Evolutionary conservation across 352 stramenopile genomes (phyloP).

Genomic region (Aphanomyces invadans): DNA sequence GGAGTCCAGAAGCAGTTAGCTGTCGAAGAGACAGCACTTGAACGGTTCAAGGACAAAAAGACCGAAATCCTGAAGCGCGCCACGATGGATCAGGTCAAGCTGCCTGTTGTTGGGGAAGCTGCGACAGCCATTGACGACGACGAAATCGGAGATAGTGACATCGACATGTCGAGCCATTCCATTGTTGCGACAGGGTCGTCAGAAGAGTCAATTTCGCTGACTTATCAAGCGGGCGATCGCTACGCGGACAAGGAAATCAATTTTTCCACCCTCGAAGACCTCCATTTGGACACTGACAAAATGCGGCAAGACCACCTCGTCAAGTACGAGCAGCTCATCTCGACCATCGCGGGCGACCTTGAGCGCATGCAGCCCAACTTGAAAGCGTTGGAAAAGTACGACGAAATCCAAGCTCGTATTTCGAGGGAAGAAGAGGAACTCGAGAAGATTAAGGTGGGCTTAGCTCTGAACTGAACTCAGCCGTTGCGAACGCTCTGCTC

Average conservation of each 20-base stretch:
- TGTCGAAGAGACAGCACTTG: conserved; percentile 84
- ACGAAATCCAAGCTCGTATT: conserved; percentile 76
- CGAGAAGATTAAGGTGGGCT: conserved; percentile 49
- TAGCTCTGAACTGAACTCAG: too few species aligned
- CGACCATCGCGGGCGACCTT: conserved; percentile 64
- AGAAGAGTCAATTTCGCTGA: conserved; percentile 32
- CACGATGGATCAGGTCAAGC: conserved; percentile 90
- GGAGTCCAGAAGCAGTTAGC: conserved; percentile 80
- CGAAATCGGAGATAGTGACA: conserved; percentile 32
- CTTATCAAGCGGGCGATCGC: conserved; percentile 35
- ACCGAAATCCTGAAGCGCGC: conserved; percentile 93
- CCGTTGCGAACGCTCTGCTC: too few species aligned
- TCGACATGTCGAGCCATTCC: conserved; percentile 45
- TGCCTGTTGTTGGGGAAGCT: conserved; percentile 58
- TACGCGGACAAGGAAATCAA: conserved; percentile 73
- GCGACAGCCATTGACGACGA: conserved; percentile 20
- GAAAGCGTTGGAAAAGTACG: conserved; percentile 86
- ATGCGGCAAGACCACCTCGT: conserved; percentile 81
- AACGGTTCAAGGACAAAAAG: conserved; percentile 90
- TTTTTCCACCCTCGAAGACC: conserved; percentile 78
- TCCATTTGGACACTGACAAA: conserved; percentile 66
- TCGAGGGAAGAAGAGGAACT: conserved; percentile 71
- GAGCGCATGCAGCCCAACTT: conserved; percentile 97
- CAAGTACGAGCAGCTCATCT: conserved; percentile 60
- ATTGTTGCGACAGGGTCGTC: not conserved